Conservation (phyloP, 768 basidiomycete genomes). For the Kwoniella newhampshirensis region DNA sequence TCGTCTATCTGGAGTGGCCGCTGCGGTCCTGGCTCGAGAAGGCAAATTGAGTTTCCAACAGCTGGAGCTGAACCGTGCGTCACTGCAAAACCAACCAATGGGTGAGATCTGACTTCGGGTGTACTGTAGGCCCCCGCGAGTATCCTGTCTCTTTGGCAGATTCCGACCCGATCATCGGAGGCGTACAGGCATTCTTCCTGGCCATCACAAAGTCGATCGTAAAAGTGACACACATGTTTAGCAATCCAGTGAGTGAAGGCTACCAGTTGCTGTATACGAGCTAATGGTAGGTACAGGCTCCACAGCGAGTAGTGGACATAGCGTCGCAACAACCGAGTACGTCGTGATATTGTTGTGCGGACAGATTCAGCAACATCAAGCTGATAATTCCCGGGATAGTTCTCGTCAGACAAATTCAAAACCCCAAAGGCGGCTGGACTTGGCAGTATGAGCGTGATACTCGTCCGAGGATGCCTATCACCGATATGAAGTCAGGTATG, state of each 20-base stretch:
- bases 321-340: no score
- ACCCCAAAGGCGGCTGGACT: no score
- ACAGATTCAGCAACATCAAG: no score
- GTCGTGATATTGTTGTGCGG: no score
- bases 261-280: neutral
- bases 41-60: conserved; percentile 55
- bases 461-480: no score
- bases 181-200: conserved; percentile 57
- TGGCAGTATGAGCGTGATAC: no score
- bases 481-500: no score
- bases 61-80: conserved; percentile 60
- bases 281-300: neutral
- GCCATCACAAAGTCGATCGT: conserved; percentile 59
- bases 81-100: conserved; percentile 56
- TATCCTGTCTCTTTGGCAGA: conserved; percentile 37
- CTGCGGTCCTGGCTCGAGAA: conserved; percentile 58
- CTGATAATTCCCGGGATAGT: no score
- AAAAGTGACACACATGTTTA: conserved; percentile 15
- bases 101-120: conserved; percentile 48
- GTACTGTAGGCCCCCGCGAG: conserved; percentile 53
- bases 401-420: no score
- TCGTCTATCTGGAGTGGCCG: conserved; percentile 61
- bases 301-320: no score
- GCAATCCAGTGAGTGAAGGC: neutral
- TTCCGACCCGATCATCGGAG: conserved; percentile 59